phyloP scores from a whole-genome alignment of 1,284 basidiomycete species.

The Ganoderma meredithae region DNA sequence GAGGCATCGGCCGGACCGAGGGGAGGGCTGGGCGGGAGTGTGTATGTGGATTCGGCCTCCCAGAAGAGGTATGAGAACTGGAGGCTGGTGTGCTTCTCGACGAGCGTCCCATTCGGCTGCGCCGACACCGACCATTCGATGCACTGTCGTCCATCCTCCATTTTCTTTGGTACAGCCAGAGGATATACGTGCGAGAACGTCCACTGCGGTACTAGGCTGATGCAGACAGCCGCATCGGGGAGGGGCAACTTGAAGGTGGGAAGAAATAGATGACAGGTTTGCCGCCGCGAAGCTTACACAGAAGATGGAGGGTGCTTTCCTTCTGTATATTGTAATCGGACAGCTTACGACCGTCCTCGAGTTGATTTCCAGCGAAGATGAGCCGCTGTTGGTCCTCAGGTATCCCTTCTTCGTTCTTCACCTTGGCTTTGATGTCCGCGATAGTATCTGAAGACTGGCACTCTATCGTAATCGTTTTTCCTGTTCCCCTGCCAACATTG shows the following conservation, averaged over 20 bases:
- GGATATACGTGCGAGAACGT: constrained; percentile 18
- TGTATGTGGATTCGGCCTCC: constrained; percentile 36
- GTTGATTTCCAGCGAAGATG: not conserved
- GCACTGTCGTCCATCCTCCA: constrained; percentile 11
- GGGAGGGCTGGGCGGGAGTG: constrained; percentile 6
- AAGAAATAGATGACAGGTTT: constrained; percentile 19
- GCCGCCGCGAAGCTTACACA: not conserved
- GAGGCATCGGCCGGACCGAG: not conserved
- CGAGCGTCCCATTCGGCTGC: constrained; percentile 1
- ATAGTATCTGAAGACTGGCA: not conserved
- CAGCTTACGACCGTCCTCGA: not conserved
- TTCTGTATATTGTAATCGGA: not conserved
- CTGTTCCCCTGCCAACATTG: not conserved
- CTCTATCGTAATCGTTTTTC: not conserved
- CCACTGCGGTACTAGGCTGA: too few relatives aligned
- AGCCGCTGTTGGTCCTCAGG: not conserved
- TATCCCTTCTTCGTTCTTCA: not conserved
- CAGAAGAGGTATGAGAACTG: constrained; percentile 38
- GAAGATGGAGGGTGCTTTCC: not conserved
- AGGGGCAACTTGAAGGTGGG: not conserved
- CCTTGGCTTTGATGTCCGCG: not conserved
- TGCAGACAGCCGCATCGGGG: fast-evolving
- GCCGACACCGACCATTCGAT: constrained; percentile 31
- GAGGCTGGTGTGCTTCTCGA: not conserved
- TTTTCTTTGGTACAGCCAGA: not conserved